Conservation (phyloP, 345 rosid genomes). For the Camelina neglecta region DNA sequence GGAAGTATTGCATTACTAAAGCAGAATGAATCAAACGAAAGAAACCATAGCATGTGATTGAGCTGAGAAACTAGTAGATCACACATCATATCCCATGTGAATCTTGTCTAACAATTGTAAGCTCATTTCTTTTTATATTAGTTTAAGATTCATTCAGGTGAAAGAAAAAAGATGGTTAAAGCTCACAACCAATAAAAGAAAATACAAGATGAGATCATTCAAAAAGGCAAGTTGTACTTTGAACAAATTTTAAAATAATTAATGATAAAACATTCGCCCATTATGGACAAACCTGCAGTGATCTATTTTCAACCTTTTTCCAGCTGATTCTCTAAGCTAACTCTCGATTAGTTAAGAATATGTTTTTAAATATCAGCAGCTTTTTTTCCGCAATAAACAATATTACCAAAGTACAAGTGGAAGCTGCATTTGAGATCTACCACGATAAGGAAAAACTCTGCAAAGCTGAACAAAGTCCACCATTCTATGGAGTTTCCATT, state of each 20-base stretch:
- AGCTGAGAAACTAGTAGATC: conserved; percentile 4
- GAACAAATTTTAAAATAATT: conserved; percentile 16
- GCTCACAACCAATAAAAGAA: conserved; percentile 3
- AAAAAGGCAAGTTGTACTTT: conserved; percentile 45
- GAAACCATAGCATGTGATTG: conserved; percentile 26
- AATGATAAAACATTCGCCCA: conserved; percentile 42
- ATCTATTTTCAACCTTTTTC: conserved; percentile 39
- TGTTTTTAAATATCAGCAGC: conserved; percentile 29
- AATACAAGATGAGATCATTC: conserved; percentile 28
- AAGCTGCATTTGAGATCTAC: conserved; percentile 31
- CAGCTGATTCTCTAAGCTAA: conserved; percentile 41
- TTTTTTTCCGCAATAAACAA: conserved; percentile 38
- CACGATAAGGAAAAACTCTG: conserved; percentile 28
- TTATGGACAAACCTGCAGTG: conserved; percentile 37
- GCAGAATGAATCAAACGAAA: not conserved
- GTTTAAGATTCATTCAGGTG: conserved; percentile 33
- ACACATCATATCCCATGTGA: conserved; percentile 17
- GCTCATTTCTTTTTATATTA: not conserved
- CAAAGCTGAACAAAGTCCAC: conserved; percentile 37
- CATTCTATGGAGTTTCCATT: conserved; percentile 25
- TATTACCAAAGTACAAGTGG: conserved; percentile 39
- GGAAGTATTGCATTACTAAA: conserved; percentile 5
- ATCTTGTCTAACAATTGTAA: not conserved
- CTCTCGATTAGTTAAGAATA: conserved; percentile 29
- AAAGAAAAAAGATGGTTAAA: conserved; percentile 24